phyloP scores from a whole-genome alignment of 225 moss, liverwort and hornwort genomes.

The Takakia lepidozioides region DNA sequence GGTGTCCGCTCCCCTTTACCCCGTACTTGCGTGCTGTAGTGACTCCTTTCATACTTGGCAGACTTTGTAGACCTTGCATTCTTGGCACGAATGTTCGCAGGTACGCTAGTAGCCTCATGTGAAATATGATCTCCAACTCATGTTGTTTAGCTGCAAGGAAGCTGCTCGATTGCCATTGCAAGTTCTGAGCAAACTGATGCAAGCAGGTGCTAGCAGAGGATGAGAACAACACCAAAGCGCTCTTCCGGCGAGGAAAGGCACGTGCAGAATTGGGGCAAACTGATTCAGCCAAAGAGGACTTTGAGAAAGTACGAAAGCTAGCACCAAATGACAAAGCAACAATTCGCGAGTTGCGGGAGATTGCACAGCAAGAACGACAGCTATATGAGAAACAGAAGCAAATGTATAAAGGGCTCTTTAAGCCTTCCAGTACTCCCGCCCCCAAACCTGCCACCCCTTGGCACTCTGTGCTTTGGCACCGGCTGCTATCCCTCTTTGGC shows the following conservation, averaged over 20 bases:
- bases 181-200: not conserved
- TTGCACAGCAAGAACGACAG: conserved; percentile 72
- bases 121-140: too few relatives aligned
- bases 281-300: conserved; percentile 84
- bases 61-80: too few relatives aligned
- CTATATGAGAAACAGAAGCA: conserved; percentile 84
- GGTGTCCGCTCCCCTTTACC: too few relatives aligned
- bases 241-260: conserved; percentile 86
- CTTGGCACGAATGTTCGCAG: too few relatives aligned
- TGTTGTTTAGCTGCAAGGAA: too few relatives aligned
- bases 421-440: conserved; percentile 16
- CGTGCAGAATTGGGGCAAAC: conserved; percentile 77
- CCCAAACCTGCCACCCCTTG: conserved; percentile 14
- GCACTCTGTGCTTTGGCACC: conserved; percentile 37
- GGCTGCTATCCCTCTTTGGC: conserved; percentile 20
- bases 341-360: conserved; percentile 60
- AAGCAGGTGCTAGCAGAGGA: conserved; percentile 86
- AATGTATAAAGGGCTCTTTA: conserved; percentile 90
- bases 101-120: too few relatives aligned
- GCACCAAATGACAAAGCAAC: conserved; percentile 79
- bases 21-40: too few relatives aligned
- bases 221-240: conserved; percentile 70
- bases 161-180: not conserved
- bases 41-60: too few relatives aligned
- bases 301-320: conserved; percentile 58